Percentiles rank a stretch among this genome's conserved stretches.
These are phyloP conservation scores for Bidens hawaiensis DNA, from an alignment of 140 eudicot genomes.

Conservation along the genomic window DNA sequence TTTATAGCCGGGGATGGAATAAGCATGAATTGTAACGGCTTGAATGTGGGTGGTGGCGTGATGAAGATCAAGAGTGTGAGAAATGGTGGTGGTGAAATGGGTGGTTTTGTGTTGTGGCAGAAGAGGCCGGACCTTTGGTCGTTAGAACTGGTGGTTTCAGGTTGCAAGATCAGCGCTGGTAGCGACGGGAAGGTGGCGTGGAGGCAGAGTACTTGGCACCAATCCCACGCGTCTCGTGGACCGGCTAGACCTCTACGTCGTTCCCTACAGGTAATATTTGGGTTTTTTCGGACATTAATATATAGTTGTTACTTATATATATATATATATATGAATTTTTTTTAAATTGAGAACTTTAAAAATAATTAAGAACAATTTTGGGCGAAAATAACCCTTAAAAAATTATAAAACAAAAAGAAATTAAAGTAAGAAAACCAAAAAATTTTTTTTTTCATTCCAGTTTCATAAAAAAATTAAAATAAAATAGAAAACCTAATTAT, in stretches of 20 bases:
- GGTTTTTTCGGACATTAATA: no score
- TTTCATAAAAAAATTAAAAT: no score
- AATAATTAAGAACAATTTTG: no score
- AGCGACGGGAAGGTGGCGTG: conserved; percentile 97
- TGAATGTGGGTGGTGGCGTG: conserved; percentile 29
- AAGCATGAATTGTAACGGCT: conserved; percentile 34
- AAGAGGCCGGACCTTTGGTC: conserved; percentile 88
- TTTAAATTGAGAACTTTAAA: no score
- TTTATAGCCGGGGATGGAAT: conserved; percentile 52
- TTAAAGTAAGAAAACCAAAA: no score
- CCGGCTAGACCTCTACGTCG: conserved; percentile 94
- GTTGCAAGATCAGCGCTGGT: conserved; percentile 83
- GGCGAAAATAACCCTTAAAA: no score
- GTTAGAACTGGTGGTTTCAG: conserved; percentile 79
- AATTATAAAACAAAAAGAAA: no score
- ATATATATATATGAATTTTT: no score
- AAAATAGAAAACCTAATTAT: no score
- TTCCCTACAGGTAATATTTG: conserved; percentile 70
- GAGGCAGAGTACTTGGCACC: conserved; percentile 95
- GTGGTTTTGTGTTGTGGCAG: conserved; percentile 97
- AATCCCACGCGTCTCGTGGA: conserved; percentile 87
- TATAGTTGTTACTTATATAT: no score
- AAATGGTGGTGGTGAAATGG: conserved; percentile 62
- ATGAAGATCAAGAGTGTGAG: conserved; percentile 54
- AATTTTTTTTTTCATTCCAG: no score